A percentile compares a stretch with the other conserved stretches of the same genome.
These are phyloP conservation scores for Colletotrichum tanaceti DNA, from an alignment of 2,329 filamentous ascomycete species.

Conservation along the genomic window DNA sequence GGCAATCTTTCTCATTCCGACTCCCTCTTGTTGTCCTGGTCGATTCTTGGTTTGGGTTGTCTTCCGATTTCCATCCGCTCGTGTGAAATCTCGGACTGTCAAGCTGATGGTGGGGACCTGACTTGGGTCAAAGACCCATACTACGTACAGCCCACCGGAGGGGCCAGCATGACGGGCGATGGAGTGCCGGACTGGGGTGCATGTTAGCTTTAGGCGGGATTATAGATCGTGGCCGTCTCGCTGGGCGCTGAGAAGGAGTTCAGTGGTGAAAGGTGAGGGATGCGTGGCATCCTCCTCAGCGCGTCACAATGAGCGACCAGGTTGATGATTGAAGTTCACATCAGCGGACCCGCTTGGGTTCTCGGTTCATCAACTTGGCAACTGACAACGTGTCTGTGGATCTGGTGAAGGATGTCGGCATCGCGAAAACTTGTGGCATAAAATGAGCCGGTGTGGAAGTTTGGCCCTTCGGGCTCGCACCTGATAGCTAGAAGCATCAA, in stretches of 20 bases:
- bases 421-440: not conserved
- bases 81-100: slow-evolving; percentile 4
- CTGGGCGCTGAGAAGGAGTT: not conserved
- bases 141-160: slow-evolving; percentile 15
- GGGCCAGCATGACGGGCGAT: not conserved
- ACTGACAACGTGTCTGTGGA: slow-evolving; percentile 2
- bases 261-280: not conserved
- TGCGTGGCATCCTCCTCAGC: slow-evolving; percentile 2
- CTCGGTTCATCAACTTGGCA: not conserved
- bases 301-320: not conserved
- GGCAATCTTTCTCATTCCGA: slow-evolving; percentile 6
- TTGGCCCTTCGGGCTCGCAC: not conserved
- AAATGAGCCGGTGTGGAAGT: not conserved
- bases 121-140: slow-evolving; percentile 10
- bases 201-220: slow-evolving; percentile 1
- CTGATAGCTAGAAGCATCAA: not conserved
- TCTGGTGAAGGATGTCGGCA: not conserved
- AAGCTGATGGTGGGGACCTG: not conserved
- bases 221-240: not conserved
- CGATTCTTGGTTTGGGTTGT: slow-evolving; percentile 6
- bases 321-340: not conserved
- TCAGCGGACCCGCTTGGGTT: slow-evolving; percentile 7
- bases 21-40: slow-evolving; percentile 9
- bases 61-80: slow-evolving; percentile 5
- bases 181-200: slow-evolving; percentile 34